Conservation (phyloP, 768 basidiomycete species). For the Panellus pusillus region DNA sequence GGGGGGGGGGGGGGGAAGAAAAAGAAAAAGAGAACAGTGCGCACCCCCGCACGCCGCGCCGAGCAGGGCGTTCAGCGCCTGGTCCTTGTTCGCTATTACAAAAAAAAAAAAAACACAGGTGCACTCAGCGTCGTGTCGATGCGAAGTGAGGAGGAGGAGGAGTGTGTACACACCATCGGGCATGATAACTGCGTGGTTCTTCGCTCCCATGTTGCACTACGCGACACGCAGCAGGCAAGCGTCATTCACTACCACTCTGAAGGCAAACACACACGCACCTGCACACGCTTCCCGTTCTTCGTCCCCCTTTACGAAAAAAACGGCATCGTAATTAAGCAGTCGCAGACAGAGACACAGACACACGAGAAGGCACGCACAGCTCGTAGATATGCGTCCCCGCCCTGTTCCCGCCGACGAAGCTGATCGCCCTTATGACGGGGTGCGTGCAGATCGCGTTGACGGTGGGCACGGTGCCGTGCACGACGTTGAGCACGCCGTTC, state of each 20-base stretch:
- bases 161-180: conserved; percentile 68
- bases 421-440: conserved; percentile 88
- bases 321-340: too few species aligned
- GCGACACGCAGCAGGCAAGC: too few species aligned
- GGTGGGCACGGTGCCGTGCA: conserved; percentile 87
- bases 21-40: conserved; percentile 15
- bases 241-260: too few species aligned
- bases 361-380: conserved; percentile 42
- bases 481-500: conserved; percentile 86
- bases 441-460: conserved; percentile 96
- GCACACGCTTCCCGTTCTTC: conserved; percentile 85
- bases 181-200: conserved; percentile 94
- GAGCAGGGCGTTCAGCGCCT: conserved; percentile 86
- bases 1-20: too few species aligned
- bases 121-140: neutral
- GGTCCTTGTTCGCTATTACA: conserved; percentile 79
- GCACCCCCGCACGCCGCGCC: conserved; percentile 92
- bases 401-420: conserved; percentile 92
- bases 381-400: conserved; percentile 95
- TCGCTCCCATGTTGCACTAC: conserved; percentile 76
- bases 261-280: conserved; percentile 39
- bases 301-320: too few species aligned
- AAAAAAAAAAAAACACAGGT: neutral
- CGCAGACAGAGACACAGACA: neutral
- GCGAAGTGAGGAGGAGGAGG: neutral